These are phyloP conservation scores for Flaveria linearis DNA, from an alignment of 129 eudicot species.

Conservation along the genomic window DNA sequence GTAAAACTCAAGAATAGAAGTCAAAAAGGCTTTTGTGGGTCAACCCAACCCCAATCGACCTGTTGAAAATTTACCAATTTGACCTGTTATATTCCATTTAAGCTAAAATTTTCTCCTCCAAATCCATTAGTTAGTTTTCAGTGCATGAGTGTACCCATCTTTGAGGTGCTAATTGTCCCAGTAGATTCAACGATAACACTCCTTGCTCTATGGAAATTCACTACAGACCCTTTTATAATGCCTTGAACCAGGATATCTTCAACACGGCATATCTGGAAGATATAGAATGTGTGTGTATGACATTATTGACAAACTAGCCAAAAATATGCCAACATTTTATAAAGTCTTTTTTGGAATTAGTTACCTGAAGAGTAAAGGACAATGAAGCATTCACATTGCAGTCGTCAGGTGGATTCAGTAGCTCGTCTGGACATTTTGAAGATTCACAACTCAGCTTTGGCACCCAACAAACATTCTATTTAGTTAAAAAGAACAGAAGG, in stretches of 20 bases:
- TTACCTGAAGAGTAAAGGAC: slow-evolving; percentile 96
- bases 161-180: slow-evolving; percentile 84
- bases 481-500: background rate
- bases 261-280: slow-evolving; percentile 87
- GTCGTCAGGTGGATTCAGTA: slow-evolving; percentile 98
- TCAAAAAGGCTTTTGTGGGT: background rate
- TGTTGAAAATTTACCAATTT: background rate
- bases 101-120: slow-evolving; percentile 3
- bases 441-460: slow-evolving; percentile 72
- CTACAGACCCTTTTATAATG: slow-evolving; percentile 80
- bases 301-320: slow-evolving; percentile 3
- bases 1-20: slow-evolving; percentile 4
- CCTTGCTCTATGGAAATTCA: slow-evolving; percentile 88
- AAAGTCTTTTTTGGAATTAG: background rate
- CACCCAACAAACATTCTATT: slow-evolving; percentile 47
- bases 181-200: slow-evolving; percentile 60
- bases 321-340: background rate
- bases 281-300: background rate
- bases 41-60: background rate
- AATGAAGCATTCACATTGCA: slow-evolving; percentile 94
- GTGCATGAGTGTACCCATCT: slow-evolving; percentile 61
- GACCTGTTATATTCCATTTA: background rate
- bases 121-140: slow-evolving; percentile 20
- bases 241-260: slow-evolving; percentile 96
- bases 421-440: slow-evolving; percentile 72